Base-by-base conservation (phyloP, 2,329 filamentous ascomycete species). In the Colletotrichum sp. region DNA sequence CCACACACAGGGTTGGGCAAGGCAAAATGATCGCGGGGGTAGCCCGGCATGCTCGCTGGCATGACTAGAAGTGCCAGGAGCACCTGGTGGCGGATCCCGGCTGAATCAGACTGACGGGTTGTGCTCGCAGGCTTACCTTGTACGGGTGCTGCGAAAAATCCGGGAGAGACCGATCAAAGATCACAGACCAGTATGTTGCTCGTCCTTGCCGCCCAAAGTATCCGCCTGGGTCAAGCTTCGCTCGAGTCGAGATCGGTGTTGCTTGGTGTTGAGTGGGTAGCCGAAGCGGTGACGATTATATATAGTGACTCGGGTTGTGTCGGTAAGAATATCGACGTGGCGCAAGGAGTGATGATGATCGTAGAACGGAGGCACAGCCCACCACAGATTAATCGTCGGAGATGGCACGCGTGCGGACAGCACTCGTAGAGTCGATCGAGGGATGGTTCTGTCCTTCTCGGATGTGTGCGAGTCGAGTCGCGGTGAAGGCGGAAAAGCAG, bases 111-210 rank as follows among this genome's bases (percentile, higher is more conserved):
- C 32, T 73, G 70, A 75, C 56, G 70, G 64, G 18, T 48, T 68
- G 62, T 60, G 56, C 15, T 64, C 34, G 64, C 73, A 76, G 73
- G 73, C 73, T 76, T 73, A 76, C 73, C 73, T 76, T 24, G 73
- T 58, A 66, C 70, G 69, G 73, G 36, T 73, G 43, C 13, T 69
- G 70, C 28, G 52, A 60, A 55, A 28, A 69, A 73, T 73, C 73
- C 70, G 73, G 73, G 70, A 73, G 56, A 68, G 58, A 69, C 73
- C 73, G 70, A 67, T 60, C 26, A 36, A 8, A 62, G 56, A 75
- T 60, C 73, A 75, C 73, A 73, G 70, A 73, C 64, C 73, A 73
- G 70, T 75, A 65, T 73, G 73, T 15, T 75, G 69, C 69, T 76
- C 73, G 73, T 76, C 52, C 73, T 60, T 24, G 73, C 34, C 58